These are phyloP conservation scores for Monosporascus sp. DNA, from an alignment of 2,329 filamentous ascomycete species.

Conservation along the genomic window DNA sequence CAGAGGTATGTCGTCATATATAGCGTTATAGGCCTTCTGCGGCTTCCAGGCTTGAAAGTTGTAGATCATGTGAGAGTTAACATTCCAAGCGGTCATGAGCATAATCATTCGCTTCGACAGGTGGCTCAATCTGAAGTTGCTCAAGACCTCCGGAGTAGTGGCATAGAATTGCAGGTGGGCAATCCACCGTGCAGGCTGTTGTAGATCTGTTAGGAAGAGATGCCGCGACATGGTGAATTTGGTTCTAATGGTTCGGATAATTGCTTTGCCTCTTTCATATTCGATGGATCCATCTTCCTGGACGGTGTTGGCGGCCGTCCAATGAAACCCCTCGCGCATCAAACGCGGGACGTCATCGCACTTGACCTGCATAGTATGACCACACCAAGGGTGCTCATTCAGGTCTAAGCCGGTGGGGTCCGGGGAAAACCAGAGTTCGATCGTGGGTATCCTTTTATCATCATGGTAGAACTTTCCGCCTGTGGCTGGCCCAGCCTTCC, in stretches of 20 bases:
- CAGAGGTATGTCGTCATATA: constrained; percentile 12
- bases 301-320: constrained; percentile 7
- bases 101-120: constrained; percentile 3
- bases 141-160: not conserved
- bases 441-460: not conserved
- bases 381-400: constrained; percentile 2
- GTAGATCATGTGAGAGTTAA: constrained; percentile 4
- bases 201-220: constrained; percentile 9
- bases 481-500: constrained; percentile 4
- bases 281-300: constrained; percentile 10
- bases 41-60: not conserved
- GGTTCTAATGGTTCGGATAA: not conserved
- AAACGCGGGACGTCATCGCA: constrained; percentile 9
- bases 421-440: not conserved
- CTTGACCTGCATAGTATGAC: constrained; percentile 7
- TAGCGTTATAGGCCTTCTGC: constrained; percentile 2
- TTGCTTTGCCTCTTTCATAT: not conserved
- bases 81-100: not conserved
- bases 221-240: not conserved
- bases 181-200: constrained; percentile 7
- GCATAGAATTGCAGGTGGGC: constrained; percentile 5
- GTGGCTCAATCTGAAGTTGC: constrained; percentile 4
- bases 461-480: constrained; percentile 2
- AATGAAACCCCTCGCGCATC: constrained; percentile 15
- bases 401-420: not conserved